Conservation (phyloP, 352 stramenopile genomes). For the Lagenidium giganteum region DNA sequence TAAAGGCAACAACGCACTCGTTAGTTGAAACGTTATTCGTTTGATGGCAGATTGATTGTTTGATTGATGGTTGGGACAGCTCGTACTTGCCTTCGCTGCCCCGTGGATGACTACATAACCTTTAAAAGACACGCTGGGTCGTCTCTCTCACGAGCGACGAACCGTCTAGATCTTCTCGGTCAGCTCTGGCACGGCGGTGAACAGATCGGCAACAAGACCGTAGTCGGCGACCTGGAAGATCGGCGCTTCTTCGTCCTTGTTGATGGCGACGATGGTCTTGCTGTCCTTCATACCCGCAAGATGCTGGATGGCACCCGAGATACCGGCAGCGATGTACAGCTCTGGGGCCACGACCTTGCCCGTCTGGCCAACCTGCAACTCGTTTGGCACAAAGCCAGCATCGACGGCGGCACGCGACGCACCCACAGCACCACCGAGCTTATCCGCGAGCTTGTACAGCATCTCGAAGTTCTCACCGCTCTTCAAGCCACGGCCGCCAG, state of each 20-base stretch:
- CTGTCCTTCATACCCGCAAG: constrained; percentile 99
- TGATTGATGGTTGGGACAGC: too few species aligned
- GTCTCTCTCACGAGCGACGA: too few species aligned
- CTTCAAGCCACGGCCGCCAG: constrained; percentile 96
- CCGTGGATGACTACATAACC: too few species aligned
- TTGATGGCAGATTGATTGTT: too few species aligned
- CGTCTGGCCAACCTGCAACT: constrained; percentile 99
- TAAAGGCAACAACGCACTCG: too few species aligned
- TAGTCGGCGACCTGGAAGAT: constrained; percentile 99
- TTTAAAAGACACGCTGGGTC: too few species aligned
- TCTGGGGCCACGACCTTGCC: constrained; percentile 98
- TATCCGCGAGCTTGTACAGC: constrained; percentile 97
- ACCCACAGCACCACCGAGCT: constrained; percentile 96
- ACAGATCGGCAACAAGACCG: constrained; percentile 97
- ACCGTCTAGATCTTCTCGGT: constrained; percentile 98
- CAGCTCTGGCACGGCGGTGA: constrained; percentile 96
- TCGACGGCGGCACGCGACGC: constrained; percentile 97
- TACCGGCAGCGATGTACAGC: constrained; percentile 96
- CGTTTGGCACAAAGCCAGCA: constrained; percentile 97
- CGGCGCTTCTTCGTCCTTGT: constrained; percentile 99
- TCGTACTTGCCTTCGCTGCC: too few species aligned
- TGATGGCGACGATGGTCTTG: constrained; percentile 99
- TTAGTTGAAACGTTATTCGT: too few species aligned
- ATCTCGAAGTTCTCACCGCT: constrained; percentile 97
- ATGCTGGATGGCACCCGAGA: constrained; percentile 99